These are phyloP conservation scores for Sporisorium sorghi DNA, from an alignment of 1,284 basidiomycete species.

Conservation along the genomic window DNA sequence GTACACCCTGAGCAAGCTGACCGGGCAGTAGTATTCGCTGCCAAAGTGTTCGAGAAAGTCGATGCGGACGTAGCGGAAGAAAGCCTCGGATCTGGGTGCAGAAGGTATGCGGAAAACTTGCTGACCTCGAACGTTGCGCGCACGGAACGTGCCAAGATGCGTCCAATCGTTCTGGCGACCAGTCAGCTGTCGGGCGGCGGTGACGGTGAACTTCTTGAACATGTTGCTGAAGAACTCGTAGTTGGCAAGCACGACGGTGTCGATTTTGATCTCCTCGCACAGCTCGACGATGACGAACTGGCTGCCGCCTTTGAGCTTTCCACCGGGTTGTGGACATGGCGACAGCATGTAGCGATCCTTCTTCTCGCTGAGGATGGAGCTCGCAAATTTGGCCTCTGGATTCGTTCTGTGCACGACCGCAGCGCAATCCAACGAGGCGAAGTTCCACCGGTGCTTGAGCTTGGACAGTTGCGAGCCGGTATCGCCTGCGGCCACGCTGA, in stretches of 20 bases:
- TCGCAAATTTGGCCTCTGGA: slow-evolving; percentile 83
- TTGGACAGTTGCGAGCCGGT: slow-evolving; percentile 46
- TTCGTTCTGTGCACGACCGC: slow-evolving; percentile 89
- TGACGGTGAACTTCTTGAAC: slow-evolving; percentile 89
- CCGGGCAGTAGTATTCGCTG: slow-evolving; percentile 94
- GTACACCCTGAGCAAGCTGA: slow-evolving; percentile 91
- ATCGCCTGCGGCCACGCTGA: slow-evolving; percentile 42
- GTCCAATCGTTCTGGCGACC: slow-evolving; percentile 76
- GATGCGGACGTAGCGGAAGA: slow-evolving; percentile 84
- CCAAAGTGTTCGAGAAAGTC: slow-evolving; percentile 95
- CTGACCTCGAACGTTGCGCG: slow-evolving; percentile 89
- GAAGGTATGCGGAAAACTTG: slow-evolving; percentile 72
- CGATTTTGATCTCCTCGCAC: slow-evolving; percentile 95
- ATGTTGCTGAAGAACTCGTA: slow-evolving; percentile 98
- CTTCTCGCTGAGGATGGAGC: slow-evolving; percentile 86
- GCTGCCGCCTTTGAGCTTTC: slow-evolving; percentile 27
- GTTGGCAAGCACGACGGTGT: slow-evolving; percentile 94
- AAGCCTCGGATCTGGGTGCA: slow-evolving; percentile 42
- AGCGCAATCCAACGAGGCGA: slow-evolving; percentile 90
- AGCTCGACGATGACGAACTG: slow-evolving; percentile 95
- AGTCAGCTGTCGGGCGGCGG: slow-evolving; percentile 81
- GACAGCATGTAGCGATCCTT: slow-evolving; percentile 97
- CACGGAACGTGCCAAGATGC: slow-evolving; percentile 78
- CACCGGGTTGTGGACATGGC: slow-evolving; percentile 76
- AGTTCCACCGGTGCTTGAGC: slow-evolving; percentile 78